These are phyloP conservation scores for Aspergillus aculeatinus DNA, from an alignment of 2,329 filamentous ascomycete species.

Conservation along the genomic window DNA sequence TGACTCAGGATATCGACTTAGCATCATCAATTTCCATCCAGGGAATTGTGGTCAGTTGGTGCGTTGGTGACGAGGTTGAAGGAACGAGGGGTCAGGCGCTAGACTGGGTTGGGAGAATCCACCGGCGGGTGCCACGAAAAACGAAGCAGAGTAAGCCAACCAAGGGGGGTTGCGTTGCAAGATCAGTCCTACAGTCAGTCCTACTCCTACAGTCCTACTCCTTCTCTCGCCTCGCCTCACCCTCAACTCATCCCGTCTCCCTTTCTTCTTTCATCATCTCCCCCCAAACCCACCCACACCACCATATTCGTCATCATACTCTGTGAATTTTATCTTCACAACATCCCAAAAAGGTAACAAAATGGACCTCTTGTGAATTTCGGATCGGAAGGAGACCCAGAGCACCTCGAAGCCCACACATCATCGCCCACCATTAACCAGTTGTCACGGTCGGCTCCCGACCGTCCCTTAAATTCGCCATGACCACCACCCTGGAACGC, in stretches of 20 bases:
- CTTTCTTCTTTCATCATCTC: neutral
- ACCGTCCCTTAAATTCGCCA: constrained; percentile 18
- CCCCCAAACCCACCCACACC: neutral
- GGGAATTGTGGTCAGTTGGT: neutral
- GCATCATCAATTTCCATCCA: neutral
- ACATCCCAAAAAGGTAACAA: constrained; percentile 10
- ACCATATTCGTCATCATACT: constrained; percentile 6
- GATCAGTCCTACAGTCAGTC: no score
- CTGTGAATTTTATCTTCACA: constrained; percentile 1
- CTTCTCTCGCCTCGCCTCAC: neutral
- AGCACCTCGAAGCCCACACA: constrained; percentile 8
- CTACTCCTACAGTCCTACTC: no score
- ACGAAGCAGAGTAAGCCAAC: neutral
- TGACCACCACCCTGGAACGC: constrained; percentile 38
- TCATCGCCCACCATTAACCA: constrained; percentile 3
- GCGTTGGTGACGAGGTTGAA: neutral
- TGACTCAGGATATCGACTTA: neutral
- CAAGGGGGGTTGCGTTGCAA: neutral
- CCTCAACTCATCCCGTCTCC: neutral
- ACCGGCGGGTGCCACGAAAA: neutral
- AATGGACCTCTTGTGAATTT: constrained; percentile 13
- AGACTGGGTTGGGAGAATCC: neutral
- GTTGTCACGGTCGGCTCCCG: neutral
- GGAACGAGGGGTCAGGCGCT: neutral
- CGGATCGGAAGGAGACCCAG: neutral